phyloP scores from a whole-genome alignment of 805 yeast species.

The Metschnikowia noctiluminum region DNA sequence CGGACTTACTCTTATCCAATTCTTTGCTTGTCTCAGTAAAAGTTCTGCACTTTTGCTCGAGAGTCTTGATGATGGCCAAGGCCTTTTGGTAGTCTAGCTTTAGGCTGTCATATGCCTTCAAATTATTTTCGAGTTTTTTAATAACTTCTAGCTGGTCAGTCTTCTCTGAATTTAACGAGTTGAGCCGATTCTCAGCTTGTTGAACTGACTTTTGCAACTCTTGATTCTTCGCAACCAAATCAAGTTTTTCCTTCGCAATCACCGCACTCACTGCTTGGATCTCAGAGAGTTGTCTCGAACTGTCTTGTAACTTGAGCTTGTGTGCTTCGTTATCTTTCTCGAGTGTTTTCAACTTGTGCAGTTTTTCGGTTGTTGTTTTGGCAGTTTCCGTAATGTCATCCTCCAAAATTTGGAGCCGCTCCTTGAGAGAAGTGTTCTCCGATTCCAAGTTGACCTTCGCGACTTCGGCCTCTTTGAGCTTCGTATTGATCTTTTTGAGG shows the following conservation, averaged over 20 bases:
- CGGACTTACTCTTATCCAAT: not conserved
- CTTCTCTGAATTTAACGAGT: slow-evolving; percentile 22
- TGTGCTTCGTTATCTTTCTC: slow-evolving; percentile 36
- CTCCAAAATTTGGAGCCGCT: slow-evolving; percentile 31
- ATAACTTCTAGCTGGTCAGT: not conserved
- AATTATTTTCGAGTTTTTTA: slow-evolving; percentile 1
- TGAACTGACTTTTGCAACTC: not conserved
- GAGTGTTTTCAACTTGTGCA: slow-evolving; percentile 41
- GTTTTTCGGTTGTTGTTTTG: slow-evolving; percentile 42
- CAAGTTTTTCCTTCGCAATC: slow-evolving; percentile 30
- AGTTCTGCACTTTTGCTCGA: slow-evolving; percentile 6
- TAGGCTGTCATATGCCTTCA: not conserved
- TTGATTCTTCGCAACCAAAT: slow-evolving; percentile 18
- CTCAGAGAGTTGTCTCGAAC: slow-evolving; percentile 27
- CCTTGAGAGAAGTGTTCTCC: slow-evolving; percentile 40
- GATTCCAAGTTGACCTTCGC: slow-evolving; percentile 26
- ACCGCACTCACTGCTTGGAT: slow-evolving; percentile 29
- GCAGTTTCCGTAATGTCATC: slow-evolving; percentile 29
- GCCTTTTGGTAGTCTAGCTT: slow-evolving; percentile 3
- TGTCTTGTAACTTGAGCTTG: slow-evolving; percentile 28
- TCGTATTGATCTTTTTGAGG: slow-evolving; percentile 47
- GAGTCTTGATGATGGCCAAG: not conserved
- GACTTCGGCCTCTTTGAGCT: slow-evolving; percentile 35
- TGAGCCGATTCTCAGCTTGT: not conserved
- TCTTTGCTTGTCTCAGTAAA: slow-evolving; percentile 1